A percentile compares a stretch with the other conserved stretches of the same genome.
These are phyloP conservation scores for Candida boleticola DNA, from an alignment of 805 yeast species.

Conservation along the genomic window DNA sequence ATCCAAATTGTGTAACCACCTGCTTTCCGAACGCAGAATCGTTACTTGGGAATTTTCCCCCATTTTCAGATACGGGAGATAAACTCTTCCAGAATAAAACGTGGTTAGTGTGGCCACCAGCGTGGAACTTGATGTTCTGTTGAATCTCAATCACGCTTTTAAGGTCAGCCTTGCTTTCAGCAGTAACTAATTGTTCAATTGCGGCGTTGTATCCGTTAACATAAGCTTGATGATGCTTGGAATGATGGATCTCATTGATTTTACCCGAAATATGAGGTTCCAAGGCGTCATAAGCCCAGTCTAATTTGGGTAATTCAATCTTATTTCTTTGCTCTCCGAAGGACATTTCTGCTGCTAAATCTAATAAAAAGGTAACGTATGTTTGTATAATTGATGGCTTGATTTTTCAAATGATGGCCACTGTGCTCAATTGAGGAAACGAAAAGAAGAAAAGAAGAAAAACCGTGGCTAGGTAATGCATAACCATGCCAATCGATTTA, in stretches of 20 bases:
- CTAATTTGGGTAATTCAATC: constrained; percentile 41
- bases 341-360: too few relatives aligned
- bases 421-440: too few relatives aligned
- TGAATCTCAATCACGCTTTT: constrained; percentile 42
- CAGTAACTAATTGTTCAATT: constrained; percentile 36
- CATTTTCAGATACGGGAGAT: constrained; percentile 44
- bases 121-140: constrained; percentile 47
- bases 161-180: constrained; percentile 38
- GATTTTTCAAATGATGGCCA: too few relatives aligned
- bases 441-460: too few relatives aligned
- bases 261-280: constrained; percentile 48
- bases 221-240: constrained; percentile 51
- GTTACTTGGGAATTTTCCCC: constrained; percentile 58
- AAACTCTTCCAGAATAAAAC: constrained; percentile 49
- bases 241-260: constrained; percentile 47
- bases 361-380: too few relatives aligned
- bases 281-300: constrained; percentile 46
- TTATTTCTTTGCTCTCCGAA: constrained; percentile 21
- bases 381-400: too few relatives aligned
- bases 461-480: too few relatives aligned
- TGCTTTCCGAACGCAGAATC: constrained; percentile 40
- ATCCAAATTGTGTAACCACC: constrained; percentile 43
- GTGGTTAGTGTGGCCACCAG: constrained; percentile 52
- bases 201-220: constrained; percentile 48
- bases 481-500: too few relatives aligned